phyloP scores from a whole-genome alignment of 768 basidiomycete genomes.

The Serendipita sp. region DNA sequence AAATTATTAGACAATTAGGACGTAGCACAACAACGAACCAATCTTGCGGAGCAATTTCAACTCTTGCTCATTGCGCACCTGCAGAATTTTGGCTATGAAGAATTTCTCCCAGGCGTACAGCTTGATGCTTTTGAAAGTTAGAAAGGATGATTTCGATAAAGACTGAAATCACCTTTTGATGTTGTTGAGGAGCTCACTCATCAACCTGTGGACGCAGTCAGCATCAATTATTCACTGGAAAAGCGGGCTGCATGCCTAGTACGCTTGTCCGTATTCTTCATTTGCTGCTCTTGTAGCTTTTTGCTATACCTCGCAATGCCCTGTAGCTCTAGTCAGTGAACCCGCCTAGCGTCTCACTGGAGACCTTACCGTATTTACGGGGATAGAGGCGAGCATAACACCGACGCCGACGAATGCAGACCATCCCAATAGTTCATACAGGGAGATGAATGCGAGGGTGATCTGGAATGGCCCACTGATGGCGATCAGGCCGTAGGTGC shows the following conservation, averaged over 20 bases:
- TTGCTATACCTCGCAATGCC: constrained; percentile 53
- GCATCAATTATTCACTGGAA: neutral
- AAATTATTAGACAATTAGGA: constrained; percentile 14
- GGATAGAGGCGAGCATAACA: constrained; percentile 73
- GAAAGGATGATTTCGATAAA: neutral
- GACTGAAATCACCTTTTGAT: constrained; percentile 49
- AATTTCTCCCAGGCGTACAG: constrained; percentile 91
- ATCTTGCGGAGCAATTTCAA: constrained; percentile 70
- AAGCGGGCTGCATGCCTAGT: constrained; percentile 27
- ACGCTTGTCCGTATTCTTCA: constrained; percentile 81
- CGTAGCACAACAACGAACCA: constrained; percentile 49
- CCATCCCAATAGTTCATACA: constrained; percentile 86
- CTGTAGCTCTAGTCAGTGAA: constrained; percentile 11
- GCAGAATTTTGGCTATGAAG: constrained; percentile 64
- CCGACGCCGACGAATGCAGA: constrained; percentile 78
- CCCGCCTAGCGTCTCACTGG: constrained; percentile 3
- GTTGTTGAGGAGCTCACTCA: constrained; percentile 88
- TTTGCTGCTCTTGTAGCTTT: constrained; percentile 69
- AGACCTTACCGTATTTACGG: constrained; percentile 42
- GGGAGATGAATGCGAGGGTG: constrained; percentile 70
- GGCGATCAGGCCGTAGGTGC: constrained; percentile 68
- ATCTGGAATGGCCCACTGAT: constrained; percentile 84
- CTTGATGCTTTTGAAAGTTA: constrained; percentile 51
- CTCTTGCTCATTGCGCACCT: constrained; percentile 70
- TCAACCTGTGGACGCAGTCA: constrained; percentile 28